Conservation (phyloP, 306 rosid genomes). For the Dryas drummondii region DNA sequence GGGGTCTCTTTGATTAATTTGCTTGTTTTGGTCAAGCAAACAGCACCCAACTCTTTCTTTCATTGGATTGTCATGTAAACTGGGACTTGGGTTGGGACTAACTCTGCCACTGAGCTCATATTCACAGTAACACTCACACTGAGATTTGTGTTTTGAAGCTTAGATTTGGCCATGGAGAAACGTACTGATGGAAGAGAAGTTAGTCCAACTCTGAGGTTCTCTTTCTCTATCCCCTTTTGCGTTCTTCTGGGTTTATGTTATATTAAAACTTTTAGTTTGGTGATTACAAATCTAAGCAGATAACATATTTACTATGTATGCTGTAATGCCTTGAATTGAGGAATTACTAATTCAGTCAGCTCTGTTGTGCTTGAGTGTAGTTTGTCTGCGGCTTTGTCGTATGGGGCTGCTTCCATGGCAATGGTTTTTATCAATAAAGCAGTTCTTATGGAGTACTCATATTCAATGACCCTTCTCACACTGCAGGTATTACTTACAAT, state of each 20-base stretch:
- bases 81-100: background rate
- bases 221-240: background rate
- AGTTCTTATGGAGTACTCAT: slow-evolving; percentile 79
- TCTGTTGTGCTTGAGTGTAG: slow-evolving; percentile 37
- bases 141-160: background rate
- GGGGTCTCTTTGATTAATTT: slow-evolving; percentile 14
- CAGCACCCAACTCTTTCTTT: background rate
- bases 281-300: background rate
- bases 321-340: background rate
- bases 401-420: slow-evolving; percentile 92
- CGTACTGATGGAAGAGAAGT: slow-evolving; percentile 53
- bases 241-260: background rate
- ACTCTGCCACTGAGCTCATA: slow-evolving; percentile 4
- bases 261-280: background rate
- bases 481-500: slow-evolving; percentile 54
- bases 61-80: background rate
- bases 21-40: background rate
- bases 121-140: background rate
- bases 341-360: slow-evolving; percentile 11
- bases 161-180: slow-evolving; percentile 56
- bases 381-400: slow-evolving; percentile 77
- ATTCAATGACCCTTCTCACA: slow-evolving; percentile 88
- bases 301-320: background rate
- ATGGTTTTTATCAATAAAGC: slow-evolving; percentile 99
- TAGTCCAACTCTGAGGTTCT: slow-evolving; percentile 50